phyloP scores from a whole-genome alignment of 1,284 basidiomycete genomes.

The Heimioporus retisporus region DNA sequence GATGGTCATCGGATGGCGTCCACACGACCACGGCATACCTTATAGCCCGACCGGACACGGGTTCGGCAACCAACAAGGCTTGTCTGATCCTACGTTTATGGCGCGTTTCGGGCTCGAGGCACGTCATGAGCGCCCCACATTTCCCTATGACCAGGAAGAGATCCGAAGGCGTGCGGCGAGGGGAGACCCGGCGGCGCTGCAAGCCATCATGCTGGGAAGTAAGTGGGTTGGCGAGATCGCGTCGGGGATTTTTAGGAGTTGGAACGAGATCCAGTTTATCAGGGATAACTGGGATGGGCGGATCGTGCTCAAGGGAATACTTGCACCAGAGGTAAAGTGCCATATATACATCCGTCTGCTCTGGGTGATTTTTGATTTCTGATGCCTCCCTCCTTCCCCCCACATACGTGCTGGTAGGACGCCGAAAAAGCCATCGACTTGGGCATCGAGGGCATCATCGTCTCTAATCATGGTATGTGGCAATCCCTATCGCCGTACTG shows the following conservation, averaged over 20 bases:
- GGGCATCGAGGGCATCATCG: slow-evolving; percentile 81
- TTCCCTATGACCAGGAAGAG: slow-evolving; percentile 65
- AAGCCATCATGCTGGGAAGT: slow-evolving; percentile 56
- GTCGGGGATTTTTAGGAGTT: slow-evolving; percentile 67
- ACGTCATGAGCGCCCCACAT: slow-evolving; percentile 55
- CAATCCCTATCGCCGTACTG: background rate
- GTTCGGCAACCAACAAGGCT: slow-evolving; percentile 66
- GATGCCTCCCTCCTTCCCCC: background rate
- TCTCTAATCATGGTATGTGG: slow-evolving; percentile 80
- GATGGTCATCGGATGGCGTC: slow-evolving; percentile 74
- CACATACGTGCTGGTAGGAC: slow-evolving; percentile 53
- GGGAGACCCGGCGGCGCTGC: slow-evolving; percentile 60
- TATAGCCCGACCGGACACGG: slow-evolving; percentile 75
- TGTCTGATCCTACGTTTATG: slow-evolving; percentile 82
- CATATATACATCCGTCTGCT: background rate
- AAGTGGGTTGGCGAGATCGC: slow-evolving; percentile 69
- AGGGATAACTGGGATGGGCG: slow-evolving; percentile 77
- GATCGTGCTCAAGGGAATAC: slow-evolving; percentile 78
- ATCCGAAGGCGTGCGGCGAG: slow-evolving; percentile 49
- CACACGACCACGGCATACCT: slow-evolving; percentile 67
- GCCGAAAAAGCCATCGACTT: slow-evolving; percentile 74
- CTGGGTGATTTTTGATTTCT: background rate
- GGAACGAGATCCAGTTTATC: slow-evolving; percentile 74
- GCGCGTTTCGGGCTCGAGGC: slow-evolving; percentile 54
- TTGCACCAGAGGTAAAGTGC: slow-evolving; percentile 53